Evolutionary conservation across 2,329 filamentous ascomycete species (phyloP).

Genomic region (Anthostomella pinea): DNA sequence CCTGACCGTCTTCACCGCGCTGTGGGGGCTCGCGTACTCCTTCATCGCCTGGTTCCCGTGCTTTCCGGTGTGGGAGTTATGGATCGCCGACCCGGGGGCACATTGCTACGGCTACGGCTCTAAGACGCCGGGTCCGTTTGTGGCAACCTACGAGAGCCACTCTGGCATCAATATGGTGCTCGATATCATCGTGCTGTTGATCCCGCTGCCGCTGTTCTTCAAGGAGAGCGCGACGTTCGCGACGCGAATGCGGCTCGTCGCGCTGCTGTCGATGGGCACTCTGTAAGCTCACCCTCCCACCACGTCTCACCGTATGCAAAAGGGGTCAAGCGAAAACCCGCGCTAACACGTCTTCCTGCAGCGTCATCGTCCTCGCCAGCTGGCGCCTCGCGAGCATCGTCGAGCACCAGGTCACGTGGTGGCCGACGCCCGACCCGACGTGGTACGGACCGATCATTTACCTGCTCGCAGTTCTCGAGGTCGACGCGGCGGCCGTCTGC

Average conservation of each 20-base stretch:
- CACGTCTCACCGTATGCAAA: conserved; percentile 1
- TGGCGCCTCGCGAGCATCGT: conserved; percentile 32
- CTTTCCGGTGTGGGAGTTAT: conserved; percentile 21
- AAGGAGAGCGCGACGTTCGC: conserved; percentile 15
- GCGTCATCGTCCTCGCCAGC: conserved; percentile 30
- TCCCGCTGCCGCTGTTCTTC: conserved; percentile 34
- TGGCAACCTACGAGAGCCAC: conserved; percentile 33
- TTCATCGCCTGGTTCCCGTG: conserved; percentile 34
- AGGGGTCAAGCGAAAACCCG: too few relatives aligned
- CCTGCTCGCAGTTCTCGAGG: conserved; percentile 25
- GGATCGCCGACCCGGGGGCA: conserved; percentile 13
- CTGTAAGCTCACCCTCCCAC: conserved; percentile 21
- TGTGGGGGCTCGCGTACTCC: conserved; percentile 31
- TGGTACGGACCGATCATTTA: conserved; percentile 32
- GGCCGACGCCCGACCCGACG: conserved; percentile 32
- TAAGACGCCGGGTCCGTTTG: conserved; percentile 21
- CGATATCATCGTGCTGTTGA: conserved; percentile 31
- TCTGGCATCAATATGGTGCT: conserved; percentile 33
- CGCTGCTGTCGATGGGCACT: conserved; percentile 30
- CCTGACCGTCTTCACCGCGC: conserved; percentile 25
- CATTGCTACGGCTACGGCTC: conserved; percentile 34
- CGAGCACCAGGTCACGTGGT: conserved; percentile 28
- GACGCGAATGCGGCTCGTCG: conserved; percentile 28
- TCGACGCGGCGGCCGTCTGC: conserved; percentile 26
- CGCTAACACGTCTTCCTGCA: too few relatives aligned